These are phyloP conservation scores for Coniferiporia weirii DNA, from an alignment of 1,284 basidiomycete genomes.

Conservation along the genomic window DNA sequence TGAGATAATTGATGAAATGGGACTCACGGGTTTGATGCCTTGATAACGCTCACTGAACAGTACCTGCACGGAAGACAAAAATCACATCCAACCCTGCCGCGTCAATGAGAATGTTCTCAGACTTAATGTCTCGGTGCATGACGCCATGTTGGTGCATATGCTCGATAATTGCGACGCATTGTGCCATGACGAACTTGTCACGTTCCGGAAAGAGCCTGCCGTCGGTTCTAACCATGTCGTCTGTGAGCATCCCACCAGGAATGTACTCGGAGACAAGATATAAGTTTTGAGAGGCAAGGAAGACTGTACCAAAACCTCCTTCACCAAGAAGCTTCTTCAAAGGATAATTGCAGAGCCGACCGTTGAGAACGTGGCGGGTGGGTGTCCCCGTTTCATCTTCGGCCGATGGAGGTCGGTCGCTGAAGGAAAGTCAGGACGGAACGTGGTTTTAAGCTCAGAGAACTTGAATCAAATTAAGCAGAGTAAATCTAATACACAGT, in stretches of 20 bases:
- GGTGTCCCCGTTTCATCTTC: too few species aligned
- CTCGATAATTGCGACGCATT: not conserved
- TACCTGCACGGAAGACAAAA: conserved; percentile 23
- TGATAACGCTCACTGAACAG: conserved; percentile 41
- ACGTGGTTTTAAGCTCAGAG: too few species aligned
- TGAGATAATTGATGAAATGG: too few species aligned
- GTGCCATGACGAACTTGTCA: not conserved
- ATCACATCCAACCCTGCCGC: conserved; percentile 53
- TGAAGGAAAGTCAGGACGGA: too few species aligned
- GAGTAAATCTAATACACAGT: too few species aligned
- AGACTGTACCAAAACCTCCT: not conserved
- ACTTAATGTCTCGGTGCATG: conserved; percentile 63
- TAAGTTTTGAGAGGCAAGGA: not conserved
- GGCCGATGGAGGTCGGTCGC: too few species aligned
- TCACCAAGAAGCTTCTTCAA: not conserved
- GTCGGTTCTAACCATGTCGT: not conserved
- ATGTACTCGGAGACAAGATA: conserved; percentile 3
- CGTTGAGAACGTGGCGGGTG: not conserved
- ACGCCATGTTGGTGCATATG: conserved; percentile 35
- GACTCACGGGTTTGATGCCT: too few species aligned
- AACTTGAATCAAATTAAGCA: too few species aligned
- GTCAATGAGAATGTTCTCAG: conserved; percentile 56
- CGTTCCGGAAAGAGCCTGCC: not conserved
- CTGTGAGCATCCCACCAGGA: not conserved
- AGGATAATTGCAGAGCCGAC: not conserved